Conservation (phyloP, 163 green algal species). For the Coccomyxa subellipsoidea region DNA sequence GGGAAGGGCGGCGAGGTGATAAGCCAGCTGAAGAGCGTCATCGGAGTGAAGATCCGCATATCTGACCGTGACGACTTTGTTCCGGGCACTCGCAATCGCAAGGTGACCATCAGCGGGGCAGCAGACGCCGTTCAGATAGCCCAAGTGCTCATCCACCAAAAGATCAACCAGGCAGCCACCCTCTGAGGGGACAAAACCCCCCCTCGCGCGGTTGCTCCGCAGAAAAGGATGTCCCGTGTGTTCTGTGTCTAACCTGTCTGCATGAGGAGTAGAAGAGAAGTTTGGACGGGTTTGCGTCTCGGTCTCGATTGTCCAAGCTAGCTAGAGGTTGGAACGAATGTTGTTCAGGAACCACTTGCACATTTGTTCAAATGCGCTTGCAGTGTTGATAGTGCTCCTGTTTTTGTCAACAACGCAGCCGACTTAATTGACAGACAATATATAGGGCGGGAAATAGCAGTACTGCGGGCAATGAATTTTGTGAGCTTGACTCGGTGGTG, state of each 20-base stretch:
- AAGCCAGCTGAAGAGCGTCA: constrained; percentile 33
- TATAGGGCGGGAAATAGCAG: background rate
- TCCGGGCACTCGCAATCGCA: constrained; percentile 47
- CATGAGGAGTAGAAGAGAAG: background rate
- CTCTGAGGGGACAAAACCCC: background rate
- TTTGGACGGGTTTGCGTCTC: background rate
- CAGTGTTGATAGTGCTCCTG: background rate
- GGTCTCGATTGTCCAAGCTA: background rate
- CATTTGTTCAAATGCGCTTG: background rate
- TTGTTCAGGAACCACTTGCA: background rate
- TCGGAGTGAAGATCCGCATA: constrained; percentile 52
- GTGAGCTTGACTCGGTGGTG: background rate
- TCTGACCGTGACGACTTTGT: constrained; percentile 50
- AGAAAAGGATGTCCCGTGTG: background rate
- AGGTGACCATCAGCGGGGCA: constrained; percentile 47
- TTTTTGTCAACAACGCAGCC: background rate
- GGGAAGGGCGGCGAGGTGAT: constrained; percentile 66
- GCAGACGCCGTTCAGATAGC: constrained; percentile 43
- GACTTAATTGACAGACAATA: background rate
- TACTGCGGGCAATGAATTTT: background rate
- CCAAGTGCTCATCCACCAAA: constrained; percentile 32
- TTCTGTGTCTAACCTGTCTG: background rate
- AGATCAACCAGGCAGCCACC: constrained; percentile 18
- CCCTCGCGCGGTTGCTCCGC: background rate
- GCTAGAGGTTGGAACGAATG: background rate